phyloP scores from a whole-genome alignment of 805 yeast species.

The Yamadazyma nakazawae region DNA sequence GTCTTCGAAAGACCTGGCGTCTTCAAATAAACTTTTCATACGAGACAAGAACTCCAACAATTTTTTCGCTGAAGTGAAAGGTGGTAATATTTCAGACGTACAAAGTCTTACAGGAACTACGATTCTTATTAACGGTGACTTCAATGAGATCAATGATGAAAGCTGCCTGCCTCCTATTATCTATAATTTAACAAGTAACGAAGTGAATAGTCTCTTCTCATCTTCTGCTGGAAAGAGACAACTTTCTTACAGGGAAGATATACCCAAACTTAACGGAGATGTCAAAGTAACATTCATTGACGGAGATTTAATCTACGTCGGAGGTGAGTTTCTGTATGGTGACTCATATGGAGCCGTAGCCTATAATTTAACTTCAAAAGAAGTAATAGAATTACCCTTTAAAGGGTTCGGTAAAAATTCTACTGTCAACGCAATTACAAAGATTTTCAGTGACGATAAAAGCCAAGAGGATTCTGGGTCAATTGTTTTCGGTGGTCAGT shows the following conservation, averaged over 20 bases:
- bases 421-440: conserved; percentile 58
- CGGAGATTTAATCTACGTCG: conserved; percentile 59
- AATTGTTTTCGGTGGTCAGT: conserved; percentile 78
- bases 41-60: conserved; percentile 20
- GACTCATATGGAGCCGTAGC: conserved; percentile 57
- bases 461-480: conserved; percentile 31
- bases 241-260: conserved; percentile 11
- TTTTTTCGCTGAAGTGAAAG: conserved; percentile 29
- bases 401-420: conserved; percentile 69
- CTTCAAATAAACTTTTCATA: conserved; percentile 19
- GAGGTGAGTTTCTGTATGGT: conserved; percentile 68
- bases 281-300: conserved; percentile 39
- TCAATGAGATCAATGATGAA: conserved; percentile 28
- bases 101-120: conserved; percentile 24
- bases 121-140: conserved; percentile 35
- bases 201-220: conserved; percentile 21
- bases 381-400: conserved; percentile 56
- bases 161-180: conserved; percentile 31
- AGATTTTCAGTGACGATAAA: conserved; percentile 34
- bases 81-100: conserved; percentile 31
- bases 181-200: conserved; percentile 27
- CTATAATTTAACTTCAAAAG: conserved; percentile 49
- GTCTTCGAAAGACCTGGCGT: background rate
- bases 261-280: conserved; percentile 24
- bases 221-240: conserved; percentile 14